A percentile compares a stretch with the other conserved stretches of the same genome.
These are phyloP conservation scores for Penicillium sp. DNA, from an alignment of 2,329 filamentous ascomycete species.

Conservation along the genomic window DNA sequence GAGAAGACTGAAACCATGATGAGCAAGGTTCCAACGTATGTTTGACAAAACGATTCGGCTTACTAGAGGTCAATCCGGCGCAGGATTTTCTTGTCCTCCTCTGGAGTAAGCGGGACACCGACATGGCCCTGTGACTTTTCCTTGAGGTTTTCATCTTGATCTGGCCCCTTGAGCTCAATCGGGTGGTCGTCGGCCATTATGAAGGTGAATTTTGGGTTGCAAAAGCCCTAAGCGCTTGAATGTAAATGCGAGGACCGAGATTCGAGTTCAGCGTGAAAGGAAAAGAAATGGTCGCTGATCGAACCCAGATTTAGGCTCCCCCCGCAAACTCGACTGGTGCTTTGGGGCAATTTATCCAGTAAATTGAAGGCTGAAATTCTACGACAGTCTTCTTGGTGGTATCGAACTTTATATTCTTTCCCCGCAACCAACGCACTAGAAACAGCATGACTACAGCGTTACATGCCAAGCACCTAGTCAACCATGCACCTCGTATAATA, in stretches of 20 bases:
- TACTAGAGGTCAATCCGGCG: not conserved
- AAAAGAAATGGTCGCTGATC: not conserved
- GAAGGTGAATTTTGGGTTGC: not conserved
- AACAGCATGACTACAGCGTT: not conserved
- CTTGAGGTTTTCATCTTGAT: not conserved
- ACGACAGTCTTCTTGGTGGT: no score
- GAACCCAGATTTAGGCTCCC: no score
- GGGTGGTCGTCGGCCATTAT: not conserved
- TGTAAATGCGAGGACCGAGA: not conserved
- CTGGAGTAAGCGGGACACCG: not conserved
- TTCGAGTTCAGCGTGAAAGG: not conserved
- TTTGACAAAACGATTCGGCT: not conserved
- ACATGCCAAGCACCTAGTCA: not conserved
- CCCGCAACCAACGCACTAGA: not conserved
- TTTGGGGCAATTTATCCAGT: no score
- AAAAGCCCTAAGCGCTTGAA: not conserved
- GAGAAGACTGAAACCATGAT: not conserved
- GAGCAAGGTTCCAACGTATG: not conserved
- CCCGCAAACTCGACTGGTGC: no score
- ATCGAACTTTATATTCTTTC: not conserved
- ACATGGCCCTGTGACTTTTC: not conserved
- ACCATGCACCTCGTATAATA: not conserved
- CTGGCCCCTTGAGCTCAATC: not conserved
- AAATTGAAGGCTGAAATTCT: no score
- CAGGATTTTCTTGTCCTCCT: not conserved